These are phyloP conservation scores for Emergomyces orientalis DNA, from an alignment of 2,329 filamentous ascomycete genomes.

Conservation along the genomic window DNA sequence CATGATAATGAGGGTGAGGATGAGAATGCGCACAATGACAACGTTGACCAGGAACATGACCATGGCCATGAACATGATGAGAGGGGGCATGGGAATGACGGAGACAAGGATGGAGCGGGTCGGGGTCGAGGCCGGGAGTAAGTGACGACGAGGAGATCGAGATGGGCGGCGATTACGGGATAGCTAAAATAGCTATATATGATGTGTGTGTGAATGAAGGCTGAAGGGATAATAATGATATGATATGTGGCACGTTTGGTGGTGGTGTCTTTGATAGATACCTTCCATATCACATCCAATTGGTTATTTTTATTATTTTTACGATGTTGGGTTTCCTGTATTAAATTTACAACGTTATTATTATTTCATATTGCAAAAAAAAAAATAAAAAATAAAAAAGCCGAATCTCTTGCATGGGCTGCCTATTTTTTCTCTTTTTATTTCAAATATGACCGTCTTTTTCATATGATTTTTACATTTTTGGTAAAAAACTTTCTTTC, in stretches of 20 bases:
- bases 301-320: background rate
- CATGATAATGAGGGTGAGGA: conserved; percentile 14
- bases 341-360: no score
- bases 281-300: background rate
- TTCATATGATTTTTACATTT: no score
- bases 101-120: conserved; percentile 1
- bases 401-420: no score
- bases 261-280: background rate
- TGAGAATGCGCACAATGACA: no score
- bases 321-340: background rate
- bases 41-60: no score
- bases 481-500: no score
- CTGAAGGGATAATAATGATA: background rate
- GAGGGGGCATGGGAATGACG: background rate
- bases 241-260: background rate
- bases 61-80: conserved; percentile 2
- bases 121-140: background rate
- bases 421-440: no score
- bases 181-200: background rate
- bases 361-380: no score
- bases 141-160: background rate
- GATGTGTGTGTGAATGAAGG: background rate
- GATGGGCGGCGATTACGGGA: background rate
- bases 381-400: no score
- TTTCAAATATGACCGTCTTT: no score